phyloP scores from a whole-genome alignment of 306 rosid genomes.

The Lathyrus tuberosus region DNA sequence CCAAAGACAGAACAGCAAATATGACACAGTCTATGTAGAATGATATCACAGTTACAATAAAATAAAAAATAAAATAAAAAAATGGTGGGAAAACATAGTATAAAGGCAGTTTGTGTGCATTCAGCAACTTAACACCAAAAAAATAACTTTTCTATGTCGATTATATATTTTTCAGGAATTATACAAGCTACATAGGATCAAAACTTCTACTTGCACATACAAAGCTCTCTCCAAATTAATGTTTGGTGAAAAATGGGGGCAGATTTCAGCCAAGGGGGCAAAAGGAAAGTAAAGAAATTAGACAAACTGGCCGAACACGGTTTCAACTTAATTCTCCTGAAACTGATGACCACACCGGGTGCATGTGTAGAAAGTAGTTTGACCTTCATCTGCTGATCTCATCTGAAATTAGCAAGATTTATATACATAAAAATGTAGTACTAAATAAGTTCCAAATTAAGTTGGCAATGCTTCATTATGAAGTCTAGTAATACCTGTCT shows the following conservation, averaged over 20 bases:
- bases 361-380: conserved; percentile 52
- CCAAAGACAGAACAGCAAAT: neutral
- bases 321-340: conserved; percentile 41
- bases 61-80: too few relatives aligned
- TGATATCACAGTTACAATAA: neutral
- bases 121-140: neutral
- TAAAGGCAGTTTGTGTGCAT: neutral
- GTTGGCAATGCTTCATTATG: conserved; percentile 12
- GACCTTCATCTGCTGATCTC: conserved; percentile 58
- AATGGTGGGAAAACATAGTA: neutral
- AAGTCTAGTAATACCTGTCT: conserved; percentile 45
- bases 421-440: conserved; percentile 4
- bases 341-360: conserved; percentile 45
- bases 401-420: conserved; percentile 40
- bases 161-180: neutral
- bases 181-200: neutral
- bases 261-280: neutral
- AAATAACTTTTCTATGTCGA: neutral
- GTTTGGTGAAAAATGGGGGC: neutral
- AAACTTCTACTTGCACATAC: neutral
- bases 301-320: neutral
- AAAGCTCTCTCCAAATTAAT: neutral
- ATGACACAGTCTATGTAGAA: neutral
- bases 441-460: conserved; percentile 22
- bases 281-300: neutral